These are phyloP conservation scores for Penicillium sp. DNA, from an alignment of 2,329 filamentous ascomycete genomes.

Conservation along the genomic window DNA sequence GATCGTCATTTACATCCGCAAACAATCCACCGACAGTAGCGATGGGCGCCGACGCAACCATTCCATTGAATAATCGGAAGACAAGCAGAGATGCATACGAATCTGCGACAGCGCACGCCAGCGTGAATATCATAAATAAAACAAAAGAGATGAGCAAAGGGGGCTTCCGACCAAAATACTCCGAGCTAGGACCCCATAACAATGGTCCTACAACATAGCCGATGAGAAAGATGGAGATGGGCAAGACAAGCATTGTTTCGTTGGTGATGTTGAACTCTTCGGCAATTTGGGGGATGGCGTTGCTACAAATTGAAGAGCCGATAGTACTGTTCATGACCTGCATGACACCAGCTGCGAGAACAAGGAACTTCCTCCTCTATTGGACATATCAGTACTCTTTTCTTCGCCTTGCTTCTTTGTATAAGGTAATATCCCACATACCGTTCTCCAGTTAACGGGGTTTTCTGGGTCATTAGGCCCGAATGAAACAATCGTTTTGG, in stretches of 20 bases:
- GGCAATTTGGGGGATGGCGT: conserved; percentile 40
- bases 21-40: conserved; percentile 48
- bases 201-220: conserved; percentile 47
- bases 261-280: conserved; percentile 37
- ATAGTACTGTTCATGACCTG: conserved; percentile 46
- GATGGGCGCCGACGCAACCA: conserved; percentile 47
- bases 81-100: conserved; percentile 44
- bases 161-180: conserved; percentile 44
- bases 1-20: conserved; percentile 50
- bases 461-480: conserved; percentile 36
- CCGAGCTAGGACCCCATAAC: conserved; percentile 46
- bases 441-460: conserved; percentile 37
- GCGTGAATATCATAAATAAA: conserved; percentile 44
- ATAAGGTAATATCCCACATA: conserved; percentile 12
- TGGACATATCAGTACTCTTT: neutral
- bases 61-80: conserved; percentile 49
- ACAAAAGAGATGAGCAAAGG: conserved; percentile 54
- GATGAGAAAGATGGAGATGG: conserved; percentile 43
- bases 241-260: conserved; percentile 37
- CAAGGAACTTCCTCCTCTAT: conserved; percentile 32
- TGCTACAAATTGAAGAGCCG: conserved; percentile 42
- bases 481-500: conserved; percentile 40
- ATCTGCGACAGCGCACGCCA: conserved; percentile 46
- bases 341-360: conserved; percentile 39
- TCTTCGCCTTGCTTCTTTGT: neutral